Evolutionary conservation across 768 basidiomycete species (phyloP).

Genomic region (Psilocybe subaeruginosa): DNA sequence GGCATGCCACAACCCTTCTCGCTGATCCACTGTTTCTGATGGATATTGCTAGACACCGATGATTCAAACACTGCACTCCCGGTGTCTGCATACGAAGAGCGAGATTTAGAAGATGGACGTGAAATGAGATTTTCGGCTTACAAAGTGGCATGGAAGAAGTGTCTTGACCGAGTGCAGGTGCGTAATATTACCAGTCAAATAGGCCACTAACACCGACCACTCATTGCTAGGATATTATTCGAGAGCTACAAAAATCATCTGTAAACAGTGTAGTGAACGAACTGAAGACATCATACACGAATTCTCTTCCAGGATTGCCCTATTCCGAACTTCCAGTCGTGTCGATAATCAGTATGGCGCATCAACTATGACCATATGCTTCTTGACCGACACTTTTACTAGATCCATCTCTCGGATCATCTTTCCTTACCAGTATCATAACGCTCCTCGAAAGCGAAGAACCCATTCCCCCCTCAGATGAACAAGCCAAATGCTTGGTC

Average conservation of each 20-base stretch:
- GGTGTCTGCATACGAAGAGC: conserved; percentile 1
- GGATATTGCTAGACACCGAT: neutral
- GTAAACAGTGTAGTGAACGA: conserved; percentile 45
- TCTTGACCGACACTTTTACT: neutral
- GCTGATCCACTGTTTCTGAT: neutral
- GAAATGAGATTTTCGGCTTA: conserved; percentile 52
- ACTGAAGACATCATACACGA: conserved; percentile 46
- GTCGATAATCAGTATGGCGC: conserved; percentile 52
- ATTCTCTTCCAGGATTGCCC: conserved; percentile 57
- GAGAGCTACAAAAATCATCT: conserved; percentile 50
- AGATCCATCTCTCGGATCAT: conserved; percentile 49
- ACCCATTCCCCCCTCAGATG: conserved; percentile 11
- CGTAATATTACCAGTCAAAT: conserved; percentile 9
- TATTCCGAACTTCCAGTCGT: conserved; percentile 64
- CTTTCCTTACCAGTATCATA: conserved; percentile 49
- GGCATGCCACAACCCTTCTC: neutral
- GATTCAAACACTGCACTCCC: neutral
- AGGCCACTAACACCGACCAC: neutral
- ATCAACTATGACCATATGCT: neutral
- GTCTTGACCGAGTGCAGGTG: conserved; percentile 60
- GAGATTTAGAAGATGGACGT: conserved; percentile 15
- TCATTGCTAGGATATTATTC: conserved; percentile 44
- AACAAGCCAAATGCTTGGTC: conserved; percentile 16
- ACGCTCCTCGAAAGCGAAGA: conserved; percentile 33
- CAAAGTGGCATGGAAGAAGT: conserved; percentile 58